Base-by-base conservation (phyloP, 257 asterid species). In the Nicotiana sylvestris region DNA sequence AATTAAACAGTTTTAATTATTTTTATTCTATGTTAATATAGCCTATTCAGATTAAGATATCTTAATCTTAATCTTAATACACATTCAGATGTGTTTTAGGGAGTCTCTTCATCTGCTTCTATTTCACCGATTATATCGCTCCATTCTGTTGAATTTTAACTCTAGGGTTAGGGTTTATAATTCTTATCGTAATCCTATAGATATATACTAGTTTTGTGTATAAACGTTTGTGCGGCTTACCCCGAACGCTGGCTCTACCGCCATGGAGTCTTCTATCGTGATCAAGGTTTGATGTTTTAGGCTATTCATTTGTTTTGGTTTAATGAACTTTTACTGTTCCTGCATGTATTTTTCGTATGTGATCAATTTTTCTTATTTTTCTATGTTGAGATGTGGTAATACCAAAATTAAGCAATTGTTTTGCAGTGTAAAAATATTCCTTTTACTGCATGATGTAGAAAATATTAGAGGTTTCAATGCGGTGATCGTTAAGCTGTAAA, bases 251-350 rank as follows among this genome's bases (percentile, higher is more conserved):
- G 2, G 16, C 69, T 67, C 76, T 88, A 56, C 43, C 46, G n/a
- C 86, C 81, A 94, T 95, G 98, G 95, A 87, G 81, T 83, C 89
- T 58, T 81, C 81, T 82, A 39, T 90, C 7, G 98, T 95, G 81
- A 87, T 95, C 91, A 95, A 93, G 96, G 98, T 95, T 16, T 25
- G 87, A 9, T 81, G 37, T 30, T 77, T 57, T 18, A 6, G 21
- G 9, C 30, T 60, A n/a, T 17, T 7, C n/a, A 55, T 56, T 8
- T 6, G 25, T 60, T 83, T 66, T 74, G 43, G 39, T 76, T 72
- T 43, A 5, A 5, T 12, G 60, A 60, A 8, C 55, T 12, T 65
- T 49, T 29, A 11, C 39, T 29, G 6, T 65, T 65, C 39, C 13
- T 65, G 39, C 70, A 65, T 65, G 70, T 29, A 29, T 27, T 6